Base-by-base conservation (phyloP, 1,284 basidiomycete genomes). In the Bjerkandera adusta region DNA sequence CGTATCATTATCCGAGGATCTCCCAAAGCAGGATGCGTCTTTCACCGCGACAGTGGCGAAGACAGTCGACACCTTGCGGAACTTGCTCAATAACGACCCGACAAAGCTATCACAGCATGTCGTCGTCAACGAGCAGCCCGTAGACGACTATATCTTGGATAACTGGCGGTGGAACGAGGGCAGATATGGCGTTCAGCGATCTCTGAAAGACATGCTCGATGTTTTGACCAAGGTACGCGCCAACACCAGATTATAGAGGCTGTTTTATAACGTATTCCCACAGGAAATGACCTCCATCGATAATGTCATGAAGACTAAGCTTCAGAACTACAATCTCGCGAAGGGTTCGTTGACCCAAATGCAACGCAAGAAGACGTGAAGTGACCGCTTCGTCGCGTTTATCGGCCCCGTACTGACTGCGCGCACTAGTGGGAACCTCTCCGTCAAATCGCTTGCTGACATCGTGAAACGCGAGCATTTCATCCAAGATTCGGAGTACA, bases 311-410 rank as follows among this genome's bases (percentile, higher is more conserved):
- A 95, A 90, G 75, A 76, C 84, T 49, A 97, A 97, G 68, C 71
- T 95, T 26, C 89, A 86, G 60, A 86, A 84, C 60, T 99, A 99
- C 70, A 96, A 95, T 62, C 73, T 96, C 16, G 90, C 94, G 44
- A 99, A 99, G 68, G 93, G 95, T 0, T 86, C 90, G 36, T 73
- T 99, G 49, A 83, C 85, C n/a, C 88, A 92, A 62, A 83, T 98
- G 73, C 92, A 97, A 65, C 83, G 96, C 54, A 97, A 94, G 79
- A 91, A 92, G 75, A 84, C 82, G 92, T 95, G 63, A 57, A 85
- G 69, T 20, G 11, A 13, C 25, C 41, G 35, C 32, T 16, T 6
- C 20, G 20, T 25, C 21, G 13, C 24, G 4, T 13, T 10, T 10
- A 5, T 13, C 20, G 5, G 22, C 32, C 16, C 13, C 13, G 15